Conservation (phyloP, 1,284 basidiomycete species). For the Athelia sp. region DNA sequence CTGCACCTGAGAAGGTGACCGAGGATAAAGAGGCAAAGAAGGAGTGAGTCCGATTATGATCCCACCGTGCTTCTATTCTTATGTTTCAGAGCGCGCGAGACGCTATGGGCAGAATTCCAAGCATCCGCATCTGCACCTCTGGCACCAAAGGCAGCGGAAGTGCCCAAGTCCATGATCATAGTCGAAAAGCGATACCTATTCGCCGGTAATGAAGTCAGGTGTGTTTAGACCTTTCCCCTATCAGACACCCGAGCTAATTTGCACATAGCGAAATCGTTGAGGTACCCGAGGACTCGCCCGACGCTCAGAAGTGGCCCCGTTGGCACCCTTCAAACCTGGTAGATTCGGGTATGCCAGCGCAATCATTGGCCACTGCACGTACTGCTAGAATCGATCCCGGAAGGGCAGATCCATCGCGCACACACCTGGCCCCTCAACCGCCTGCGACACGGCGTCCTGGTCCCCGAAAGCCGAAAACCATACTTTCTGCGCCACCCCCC, state of each 20-base stretch:
- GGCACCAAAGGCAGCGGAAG: slow-evolving; percentile 8
- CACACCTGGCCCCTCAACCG: slow-evolving; percentile 9
- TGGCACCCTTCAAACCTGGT: slow-evolving; percentile 32
- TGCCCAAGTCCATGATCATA: slow-evolving; percentile 43
- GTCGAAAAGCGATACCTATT: slow-evolving; percentile 66
- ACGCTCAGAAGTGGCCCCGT: slow-evolving; percentile 69
- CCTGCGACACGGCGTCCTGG: slow-evolving; percentile 43
- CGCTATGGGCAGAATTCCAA: slow-evolving; percentile 60
- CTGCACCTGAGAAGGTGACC: slow-evolving; percentile 16
- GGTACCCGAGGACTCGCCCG: slow-evolving; percentile 64
- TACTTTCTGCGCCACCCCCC: slow-evolving; percentile 34
- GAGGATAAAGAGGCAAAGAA: slow-evolving; percentile 36
- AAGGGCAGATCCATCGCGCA: slow-evolving; percentile 2
- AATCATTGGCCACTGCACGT: neutral
- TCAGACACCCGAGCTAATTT: slow-evolving; percentile 14
- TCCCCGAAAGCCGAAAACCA: slow-evolving; percentile 59
- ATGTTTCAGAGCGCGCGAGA: slow-evolving; percentile 38
- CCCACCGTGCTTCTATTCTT: neutral
- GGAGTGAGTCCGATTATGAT: slow-evolving; percentile 26
- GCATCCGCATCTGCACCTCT: slow-evolving; percentile 36
- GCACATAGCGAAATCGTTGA: slow-evolving; percentile 61
- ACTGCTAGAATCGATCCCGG: neutral
- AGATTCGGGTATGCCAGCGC: slow-evolving; percentile 1
- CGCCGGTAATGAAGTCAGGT: slow-evolving; percentile 71
- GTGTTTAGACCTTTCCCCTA: slow-evolving; percentile 23